Evolutionary conservation across 306 rosid genomes (phyloP).

Genomic region (Sphenostylis stenocarpa): DNA sequence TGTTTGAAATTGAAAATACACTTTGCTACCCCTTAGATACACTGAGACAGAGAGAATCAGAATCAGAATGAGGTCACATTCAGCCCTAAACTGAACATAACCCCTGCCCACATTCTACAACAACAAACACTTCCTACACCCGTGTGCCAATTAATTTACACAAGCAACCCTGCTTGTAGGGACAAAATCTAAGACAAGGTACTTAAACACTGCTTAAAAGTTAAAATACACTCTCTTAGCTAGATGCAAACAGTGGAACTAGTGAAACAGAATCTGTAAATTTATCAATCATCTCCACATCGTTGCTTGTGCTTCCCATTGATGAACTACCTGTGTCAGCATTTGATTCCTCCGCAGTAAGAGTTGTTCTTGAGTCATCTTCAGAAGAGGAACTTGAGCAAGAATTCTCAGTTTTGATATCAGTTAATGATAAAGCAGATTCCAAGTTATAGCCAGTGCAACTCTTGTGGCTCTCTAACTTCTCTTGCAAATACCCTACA

Average conservation of each 20-base stretch:
- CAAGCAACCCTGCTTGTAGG: slow-evolving; percentile 52
- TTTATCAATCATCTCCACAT: slow-evolving; percentile 52
- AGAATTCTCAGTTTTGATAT: slow-evolving; percentile 50
- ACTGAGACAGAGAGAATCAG: slow-evolving; percentile 33
- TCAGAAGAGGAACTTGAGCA: slow-evolving; percentile 42
- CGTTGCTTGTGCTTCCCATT: slow-evolving; percentile 39
- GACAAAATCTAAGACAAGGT: slow-evolving; percentile 37
- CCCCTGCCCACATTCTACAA: slow-evolving; percentile 40
- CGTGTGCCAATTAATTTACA: slow-evolving; percentile 45
- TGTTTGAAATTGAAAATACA: slow-evolving; percentile 7
- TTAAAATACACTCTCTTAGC: slow-evolving; percentile 32
- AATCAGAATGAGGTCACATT: slow-evolving; percentile 44
- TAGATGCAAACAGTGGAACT: slow-evolving; percentile 41
- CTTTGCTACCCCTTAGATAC: slow-evolving; percentile 19
- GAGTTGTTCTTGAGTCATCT: slow-evolving; percentile 42
- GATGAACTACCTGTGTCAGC: slow-evolving; percentile 45
- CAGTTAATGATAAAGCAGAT: slow-evolving; percentile 44
- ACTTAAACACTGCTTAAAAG: slow-evolving; percentile 29
- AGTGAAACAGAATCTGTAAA: slow-evolving; percentile 36
- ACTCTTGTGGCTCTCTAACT: slow-evolving; percentile 43
- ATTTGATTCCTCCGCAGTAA: slow-evolving; percentile 35
- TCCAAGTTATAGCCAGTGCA: slow-evolving; percentile 42
- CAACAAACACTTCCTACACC: slow-evolving; percentile 47
- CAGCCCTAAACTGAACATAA: slow-evolving; percentile 87
- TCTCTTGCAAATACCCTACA: slow-evolving; percentile 32